Evolutionary conservation across 1,284 basidiomycete species (phyloP).

Genomic region (Sporisorium sorghi): DNA sequence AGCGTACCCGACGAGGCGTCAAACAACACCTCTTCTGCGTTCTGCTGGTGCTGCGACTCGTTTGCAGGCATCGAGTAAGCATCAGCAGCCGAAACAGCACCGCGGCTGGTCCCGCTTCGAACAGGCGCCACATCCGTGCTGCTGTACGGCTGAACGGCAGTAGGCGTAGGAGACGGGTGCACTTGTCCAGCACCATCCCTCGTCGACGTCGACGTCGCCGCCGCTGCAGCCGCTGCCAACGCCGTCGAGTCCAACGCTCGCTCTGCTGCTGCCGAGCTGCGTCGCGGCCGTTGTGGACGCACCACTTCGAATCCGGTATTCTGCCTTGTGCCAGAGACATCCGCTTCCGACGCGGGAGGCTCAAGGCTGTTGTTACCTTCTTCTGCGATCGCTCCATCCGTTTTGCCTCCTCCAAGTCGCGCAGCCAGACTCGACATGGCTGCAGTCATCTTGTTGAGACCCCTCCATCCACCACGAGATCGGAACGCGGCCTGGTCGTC

Average conservation of each 20-base stretch:
- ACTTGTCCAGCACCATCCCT: constrained; percentile 7
- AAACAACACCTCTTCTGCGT: not conserved
- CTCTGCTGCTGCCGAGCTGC: constrained; percentile 30
- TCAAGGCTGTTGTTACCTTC: constrained; percentile 41
- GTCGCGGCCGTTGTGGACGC: constrained; percentile 36
- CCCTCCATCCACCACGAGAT: constrained; percentile 52
- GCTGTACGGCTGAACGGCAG: constrained; percentile 8
- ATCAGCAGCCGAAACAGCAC: constrained; percentile 27
- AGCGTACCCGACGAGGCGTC: constrained; percentile 40
- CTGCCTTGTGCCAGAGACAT: constrained; percentile 24
- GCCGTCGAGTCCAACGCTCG: constrained; percentile 39
- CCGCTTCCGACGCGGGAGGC: constrained; percentile 42
- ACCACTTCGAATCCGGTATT: constrained; percentile 56
- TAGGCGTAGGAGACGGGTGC: constrained; percentile 20
- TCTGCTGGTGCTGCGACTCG: constrained; percentile 6
- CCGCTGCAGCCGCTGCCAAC: constrained; percentile 27
- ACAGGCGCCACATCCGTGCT: not conserved
- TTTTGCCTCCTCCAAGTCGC: constrained; percentile 27
- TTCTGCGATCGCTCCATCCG: constrained; percentile 14
- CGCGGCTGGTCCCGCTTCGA: constrained; percentile 7
- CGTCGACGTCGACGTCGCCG: not conserved
- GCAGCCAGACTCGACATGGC: constrained; percentile 42
- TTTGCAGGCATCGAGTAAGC: constrained; percentile 23
- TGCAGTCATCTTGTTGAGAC: constrained; percentile 56
- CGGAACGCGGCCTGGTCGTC: constrained; percentile 24